phyloP scores from a whole-genome alignment of 768 basidiomycete genomes.

The Boletus rubescentipes region DNA sequence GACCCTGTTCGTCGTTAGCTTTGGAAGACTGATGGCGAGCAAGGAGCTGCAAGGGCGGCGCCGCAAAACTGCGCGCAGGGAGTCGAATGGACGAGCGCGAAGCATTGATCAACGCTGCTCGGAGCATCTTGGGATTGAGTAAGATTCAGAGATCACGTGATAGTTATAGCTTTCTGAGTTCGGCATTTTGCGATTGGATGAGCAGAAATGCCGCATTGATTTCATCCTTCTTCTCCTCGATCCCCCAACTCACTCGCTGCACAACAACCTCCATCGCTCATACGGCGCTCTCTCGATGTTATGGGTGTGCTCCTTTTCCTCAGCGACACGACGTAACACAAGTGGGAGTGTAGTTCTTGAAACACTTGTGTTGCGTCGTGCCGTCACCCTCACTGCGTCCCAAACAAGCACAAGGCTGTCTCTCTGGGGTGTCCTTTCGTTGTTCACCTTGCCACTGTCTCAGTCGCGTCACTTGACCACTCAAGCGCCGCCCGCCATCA shows the following conservation, averaged over 20 bases:
- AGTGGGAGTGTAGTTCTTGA: conserved; percentile 49
- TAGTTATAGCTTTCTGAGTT: neutral
- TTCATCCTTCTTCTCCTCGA: neutral
- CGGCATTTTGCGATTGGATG: conserved; percentile 35
- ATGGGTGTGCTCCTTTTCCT: neutral
- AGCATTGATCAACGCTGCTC: conserved; percentile 14
- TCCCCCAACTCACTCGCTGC: neutral
- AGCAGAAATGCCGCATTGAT: conserved; percentile 42
- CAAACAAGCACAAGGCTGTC: no score
- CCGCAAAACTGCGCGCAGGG: conserved; percentile 1
- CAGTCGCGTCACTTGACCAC: neutral
- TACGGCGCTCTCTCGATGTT: neutral
- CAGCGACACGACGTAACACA: conserved; percentile 23
- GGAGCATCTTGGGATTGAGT: conserved; percentile 22
- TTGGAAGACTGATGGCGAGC: conserved; percentile 38
- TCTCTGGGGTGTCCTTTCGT: neutral
- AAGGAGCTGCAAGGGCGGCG: conserved; percentile 15
- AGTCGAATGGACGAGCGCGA: conserved; percentile 13
- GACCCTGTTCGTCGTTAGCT: conserved; percentile 22
- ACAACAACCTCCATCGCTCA: neutral
- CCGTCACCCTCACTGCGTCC: neutral
- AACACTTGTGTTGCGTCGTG: conserved; percentile 36
- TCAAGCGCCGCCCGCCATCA: neutral
- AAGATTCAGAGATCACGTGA: conserved; percentile 13
- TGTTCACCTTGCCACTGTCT: neutral